Percentiles rank a stretch among this genome's conserved stretches.
These are phyloP conservation scores for Aureobasidium sp. DNA, from an alignment of 2,329 filamentous ascomycete genomes.

Conservation along the genomic window DNA sequence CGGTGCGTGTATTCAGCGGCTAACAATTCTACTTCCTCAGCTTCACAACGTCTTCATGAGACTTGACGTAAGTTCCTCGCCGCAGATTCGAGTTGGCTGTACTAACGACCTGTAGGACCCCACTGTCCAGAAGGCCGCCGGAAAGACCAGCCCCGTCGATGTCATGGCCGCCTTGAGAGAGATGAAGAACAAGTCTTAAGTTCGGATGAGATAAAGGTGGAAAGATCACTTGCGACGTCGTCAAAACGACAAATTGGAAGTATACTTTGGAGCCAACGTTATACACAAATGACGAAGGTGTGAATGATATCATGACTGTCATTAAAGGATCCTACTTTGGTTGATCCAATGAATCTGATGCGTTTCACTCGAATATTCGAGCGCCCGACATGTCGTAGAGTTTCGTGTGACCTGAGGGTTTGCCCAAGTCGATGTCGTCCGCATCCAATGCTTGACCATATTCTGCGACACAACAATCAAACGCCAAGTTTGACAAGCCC, in stretches of 20 bases:
- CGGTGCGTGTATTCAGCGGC: not conserved
- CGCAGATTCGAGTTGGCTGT: not conserved
- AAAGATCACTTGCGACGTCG: not conserved
- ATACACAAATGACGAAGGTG: not conserved
- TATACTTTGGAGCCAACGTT: not conserved
- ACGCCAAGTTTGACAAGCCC: slow-evolving; percentile 34
- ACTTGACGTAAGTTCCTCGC: slow-evolving; percentile 53
- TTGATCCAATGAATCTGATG: not conserved
- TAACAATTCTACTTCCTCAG: not conserved
- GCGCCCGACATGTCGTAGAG: slow-evolving; percentile 29
- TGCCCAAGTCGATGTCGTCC: slow-evolving; percentile 23
- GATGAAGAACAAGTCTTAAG: slow-evolving; percentile 63
- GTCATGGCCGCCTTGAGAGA: slow-evolving; percentile 83
- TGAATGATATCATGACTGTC: slow-evolving; percentile 6
- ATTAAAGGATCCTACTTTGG: not conserved
- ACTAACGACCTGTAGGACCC: slow-evolving; percentile 54
- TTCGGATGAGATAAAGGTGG: not conserved
- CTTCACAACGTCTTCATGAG: slow-evolving; percentile 93
- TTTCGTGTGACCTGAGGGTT: slow-evolving; percentile 22
- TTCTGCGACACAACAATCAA: slow-evolving; percentile 41
- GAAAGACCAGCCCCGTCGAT: slow-evolving; percentile 69
- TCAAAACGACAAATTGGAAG: not conserved
- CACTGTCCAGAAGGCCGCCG: slow-evolving; percentile 74
- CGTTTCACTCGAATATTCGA: not conserved
- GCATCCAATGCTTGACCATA: slow-evolving; percentile 33